A percentile compares a stretch with the other conserved stretches of the same genome.
phyloP scores from a whole-genome alignment of 2,329 filamentous ascomycete genomes.

The Emmonsiellopsis sp. region DNA sequence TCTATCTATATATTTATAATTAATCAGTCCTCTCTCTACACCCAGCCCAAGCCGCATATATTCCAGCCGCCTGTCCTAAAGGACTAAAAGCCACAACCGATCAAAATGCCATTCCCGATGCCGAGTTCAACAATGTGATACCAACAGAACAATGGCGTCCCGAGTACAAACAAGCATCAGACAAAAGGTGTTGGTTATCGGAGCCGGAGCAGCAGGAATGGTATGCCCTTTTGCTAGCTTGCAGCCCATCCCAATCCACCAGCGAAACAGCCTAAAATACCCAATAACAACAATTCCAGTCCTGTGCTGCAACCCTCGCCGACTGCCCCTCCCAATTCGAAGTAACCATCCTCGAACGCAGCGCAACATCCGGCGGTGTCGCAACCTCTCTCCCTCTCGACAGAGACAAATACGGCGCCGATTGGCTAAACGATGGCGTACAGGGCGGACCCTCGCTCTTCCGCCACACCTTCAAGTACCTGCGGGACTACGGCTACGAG shows the following conservation, averaged over 20 bases:
- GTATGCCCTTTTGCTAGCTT: constrained; percentile 20
- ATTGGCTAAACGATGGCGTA: constrained; percentile 53
- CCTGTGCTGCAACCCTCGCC: constrained; percentile 57
- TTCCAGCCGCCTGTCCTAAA: too few species aligned
- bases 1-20: too few species aligned
- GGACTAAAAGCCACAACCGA: too few species aligned
- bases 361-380: constrained; percentile 51
- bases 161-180: constrained; percentile 17
- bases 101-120: too few species aligned
- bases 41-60: too few species aligned
- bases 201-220: constrained; percentile 56
- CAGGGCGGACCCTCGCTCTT: constrained; percentile 54
- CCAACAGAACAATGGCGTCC: background rate
- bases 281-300: constrained; percentile 27
- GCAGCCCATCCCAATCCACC: too few species aligned
- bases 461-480: constrained; percentile 54
- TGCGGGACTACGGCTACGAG: constrained; percentile 46
- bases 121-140: background rate
- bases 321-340: constrained; percentile 57
- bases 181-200: constrained; percentile 50
- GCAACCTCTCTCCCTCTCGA: constrained; percentile 50
- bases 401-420: constrained; percentile 46
- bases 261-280: background rate
- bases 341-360: constrained; percentile 53
- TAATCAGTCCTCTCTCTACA: too few species aligned